Conservation (phyloP, 2,329 filamentous ascomycete genomes). For the Aspergillus ochraceoroseus region DNA sequence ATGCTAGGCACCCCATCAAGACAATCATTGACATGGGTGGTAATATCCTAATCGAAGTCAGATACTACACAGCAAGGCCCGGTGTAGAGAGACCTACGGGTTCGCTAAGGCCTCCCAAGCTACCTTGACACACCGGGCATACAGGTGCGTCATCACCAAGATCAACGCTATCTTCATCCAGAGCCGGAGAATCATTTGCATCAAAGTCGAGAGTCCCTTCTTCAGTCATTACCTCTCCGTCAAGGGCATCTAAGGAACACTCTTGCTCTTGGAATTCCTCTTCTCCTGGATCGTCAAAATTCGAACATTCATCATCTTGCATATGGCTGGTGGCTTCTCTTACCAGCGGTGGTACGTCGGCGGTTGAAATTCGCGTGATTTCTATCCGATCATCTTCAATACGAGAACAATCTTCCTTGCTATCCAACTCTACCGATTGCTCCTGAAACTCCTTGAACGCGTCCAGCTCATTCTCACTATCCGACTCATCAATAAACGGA, state of each 20-base stretch:
- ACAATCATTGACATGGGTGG: slow-evolving; percentile 85
- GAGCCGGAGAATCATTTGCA: slow-evolving; percentile 19
- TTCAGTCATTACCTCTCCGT: slow-evolving; percentile 41
- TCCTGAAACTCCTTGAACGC: slow-evolving; percentile 22
- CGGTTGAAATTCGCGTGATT: slow-evolving; percentile 21
- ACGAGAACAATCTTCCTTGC: not conserved
- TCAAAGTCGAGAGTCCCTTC: slow-evolving; percentile 23
- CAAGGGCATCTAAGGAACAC: slow-evolving; percentile 61
- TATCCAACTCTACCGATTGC: not conserved
- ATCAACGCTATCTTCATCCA: slow-evolving; percentile 19
- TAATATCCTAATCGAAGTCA: slow-evolving; percentile 56
- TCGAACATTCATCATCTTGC: slow-evolving; percentile 48
- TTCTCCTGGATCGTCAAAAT: slow-evolving; percentile 59
- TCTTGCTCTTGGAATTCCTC: slow-evolving; percentile 57
- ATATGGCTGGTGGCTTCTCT: slow-evolving; percentile 47
- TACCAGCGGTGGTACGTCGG: slow-evolving; percentile 42
- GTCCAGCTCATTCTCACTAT: slow-evolving; percentile 50
- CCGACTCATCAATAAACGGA: slow-evolving; percentile 46
- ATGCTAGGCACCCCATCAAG: slow-evolving; percentile 73
- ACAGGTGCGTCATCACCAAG: slow-evolving; percentile 27
- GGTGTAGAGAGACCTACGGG: slow-evolving; percentile 26
- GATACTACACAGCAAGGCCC: not conserved
- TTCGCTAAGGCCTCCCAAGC: slow-evolving; percentile 55
- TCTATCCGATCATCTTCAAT: slow-evolving; percentile 10
- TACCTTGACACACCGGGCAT: slow-evolving; percentile 75